Evolutionary conservation across 345 rosid species (phyloP).

Genomic region (Populus alba): DNA sequence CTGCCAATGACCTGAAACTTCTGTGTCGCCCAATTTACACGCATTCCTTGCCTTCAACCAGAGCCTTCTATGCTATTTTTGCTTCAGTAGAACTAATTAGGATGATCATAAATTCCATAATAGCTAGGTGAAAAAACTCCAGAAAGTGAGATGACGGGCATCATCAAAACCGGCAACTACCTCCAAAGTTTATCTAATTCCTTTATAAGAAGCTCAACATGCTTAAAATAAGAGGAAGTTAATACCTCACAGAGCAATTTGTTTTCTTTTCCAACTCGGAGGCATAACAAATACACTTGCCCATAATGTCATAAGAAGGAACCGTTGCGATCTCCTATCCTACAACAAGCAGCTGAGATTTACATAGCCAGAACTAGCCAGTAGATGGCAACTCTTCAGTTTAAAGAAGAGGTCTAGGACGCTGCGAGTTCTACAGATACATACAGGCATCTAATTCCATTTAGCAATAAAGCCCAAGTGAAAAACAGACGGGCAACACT

Average conservation of each 20-base stretch:
- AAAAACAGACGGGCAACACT: constrained; percentile 37
- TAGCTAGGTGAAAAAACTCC: background rate
- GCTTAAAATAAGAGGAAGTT: constrained; percentile 19
- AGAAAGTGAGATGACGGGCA: background rate
- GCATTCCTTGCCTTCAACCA: background rate
- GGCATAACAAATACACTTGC: constrained; percentile 38
- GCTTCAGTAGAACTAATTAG: background rate
- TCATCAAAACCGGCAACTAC: background rate
- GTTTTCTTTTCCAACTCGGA: constrained; percentile 32
- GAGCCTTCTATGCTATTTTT: background rate
- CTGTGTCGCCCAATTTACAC: too few species aligned
- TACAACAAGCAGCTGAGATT: constrained; percentile 26
- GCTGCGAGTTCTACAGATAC: constrained; percentile 22
- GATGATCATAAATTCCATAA: background rate
- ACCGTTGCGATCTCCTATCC: constrained; percentile 26
- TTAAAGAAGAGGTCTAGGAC: constrained; percentile 10
- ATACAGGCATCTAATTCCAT: constrained; percentile 16
- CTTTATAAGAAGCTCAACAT: constrained; percentile 11
- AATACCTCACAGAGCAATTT: constrained; percentile 37
- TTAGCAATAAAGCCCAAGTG: constrained; percentile 30
- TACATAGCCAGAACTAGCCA: constrained; percentile 35
- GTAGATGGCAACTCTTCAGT: constrained; percentile 5
- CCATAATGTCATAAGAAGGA: constrained; percentile 14
- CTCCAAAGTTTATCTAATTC: background rate
- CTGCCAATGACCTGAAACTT: too few species aligned